Conservation (phyloP, 2,329 filamentous ascomycete genomes). For the Dothideomycetidae sp. region DNA sequence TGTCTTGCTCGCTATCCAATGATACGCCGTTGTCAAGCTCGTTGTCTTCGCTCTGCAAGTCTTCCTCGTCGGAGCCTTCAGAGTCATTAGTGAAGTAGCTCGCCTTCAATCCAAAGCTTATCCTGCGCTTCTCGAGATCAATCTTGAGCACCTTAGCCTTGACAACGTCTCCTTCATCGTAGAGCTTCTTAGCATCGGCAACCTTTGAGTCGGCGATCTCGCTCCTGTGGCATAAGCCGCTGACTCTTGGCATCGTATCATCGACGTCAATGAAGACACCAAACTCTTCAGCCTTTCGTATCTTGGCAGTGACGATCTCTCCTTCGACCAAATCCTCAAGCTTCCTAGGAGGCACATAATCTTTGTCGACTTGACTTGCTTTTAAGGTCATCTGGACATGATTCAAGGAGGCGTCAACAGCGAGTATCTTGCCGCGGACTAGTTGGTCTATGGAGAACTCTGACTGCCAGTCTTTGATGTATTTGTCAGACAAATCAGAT, state of each 20-base stretch:
- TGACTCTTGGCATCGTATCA: slow-evolving; percentile 64
- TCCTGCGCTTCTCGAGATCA: slow-evolving; percentile 57
- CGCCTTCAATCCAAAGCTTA: slow-evolving; percentile 85
- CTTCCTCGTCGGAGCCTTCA: slow-evolving; percentile 34
- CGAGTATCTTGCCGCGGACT: slow-evolving; percentile 70
- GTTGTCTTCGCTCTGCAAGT: slow-evolving; percentile 28
- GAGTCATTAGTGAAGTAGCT: slow-evolving; percentile 60
- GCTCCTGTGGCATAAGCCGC: slow-evolving; percentile 80
- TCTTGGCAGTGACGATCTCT: slow-evolving; percentile 73
- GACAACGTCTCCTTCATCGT: slow-evolving; percentile 79
- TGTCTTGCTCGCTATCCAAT: slow-evolving; percentile 23
- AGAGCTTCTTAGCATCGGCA: slow-evolving; percentile 75
- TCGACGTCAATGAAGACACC: slow-evolving; percentile 89
- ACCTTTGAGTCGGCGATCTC: slow-evolving; percentile 79
- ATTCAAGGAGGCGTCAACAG: slow-evolving; percentile 51
- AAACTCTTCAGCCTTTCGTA: slow-evolving; percentile 88
- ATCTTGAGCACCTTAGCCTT: slow-evolving; percentile 80
- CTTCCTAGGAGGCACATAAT: slow-evolving; percentile 59
- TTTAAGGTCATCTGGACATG: slow-evolving; percentile 81
- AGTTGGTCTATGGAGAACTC: slow-evolving; percentile 78
- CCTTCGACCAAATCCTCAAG: slow-evolving; percentile 66
- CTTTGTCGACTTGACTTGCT: slow-evolving; percentile 63
- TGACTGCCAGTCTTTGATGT: slow-evolving; percentile 90
- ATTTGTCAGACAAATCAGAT: slow-evolving; percentile 77
- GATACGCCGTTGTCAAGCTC: slow-evolving; percentile 24